Conservation (phyloP, 768 basidiomycete genomes). For the Termitomyces sp. region DNA sequence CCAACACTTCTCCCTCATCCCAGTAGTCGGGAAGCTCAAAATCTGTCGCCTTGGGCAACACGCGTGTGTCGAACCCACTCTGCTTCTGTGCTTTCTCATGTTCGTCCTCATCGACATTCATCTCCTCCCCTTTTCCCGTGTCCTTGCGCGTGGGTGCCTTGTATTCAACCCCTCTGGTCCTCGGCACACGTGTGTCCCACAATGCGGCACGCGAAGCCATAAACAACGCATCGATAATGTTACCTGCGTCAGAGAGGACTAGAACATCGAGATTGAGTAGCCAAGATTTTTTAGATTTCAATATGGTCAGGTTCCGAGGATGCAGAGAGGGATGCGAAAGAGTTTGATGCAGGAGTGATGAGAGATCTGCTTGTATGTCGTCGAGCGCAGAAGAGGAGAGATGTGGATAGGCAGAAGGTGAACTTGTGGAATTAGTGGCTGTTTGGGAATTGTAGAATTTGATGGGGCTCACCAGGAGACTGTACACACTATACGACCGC, state of each 20-base stretch:
- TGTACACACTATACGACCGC: constrained; percentile 58
- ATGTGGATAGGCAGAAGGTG: constrained; percentile 76
- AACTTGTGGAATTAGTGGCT: constrained; percentile 34
- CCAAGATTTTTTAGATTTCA: constrained; percentile 67
- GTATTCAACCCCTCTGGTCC: constrained; percentile 68
- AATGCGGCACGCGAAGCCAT: constrained; percentile 75
- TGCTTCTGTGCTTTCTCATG: constrained; percentile 13
- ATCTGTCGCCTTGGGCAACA: constrained; percentile 53
- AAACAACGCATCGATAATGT: constrained; percentile 73
- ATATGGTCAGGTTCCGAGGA: constrained; percentile 58
- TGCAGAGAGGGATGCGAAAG: constrained; percentile 64
- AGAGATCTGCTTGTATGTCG: constrained; percentile 72
- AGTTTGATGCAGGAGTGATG: constrained; percentile 55
- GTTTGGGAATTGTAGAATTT: not conserved
- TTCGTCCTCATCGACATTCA: constrained; percentile 50
- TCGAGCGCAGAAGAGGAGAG: constrained; percentile 60
- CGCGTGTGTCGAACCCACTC: constrained; percentile 58
- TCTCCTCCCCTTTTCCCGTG: constrained; percentile 29
- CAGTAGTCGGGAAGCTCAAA: constrained; percentile 87
- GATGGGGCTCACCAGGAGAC: constrained; percentile 66
- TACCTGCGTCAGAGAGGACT: constrained; percentile 70
- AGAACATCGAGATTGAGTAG: constrained; percentile 70
- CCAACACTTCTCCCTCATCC: constrained; percentile 74
- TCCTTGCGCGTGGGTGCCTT: constrained; percentile 29
- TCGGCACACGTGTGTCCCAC: constrained; percentile 77